Base-by-base conservation (phyloP, 352 stramenopile species). In the Phytophthora pluvialis region DNA sequence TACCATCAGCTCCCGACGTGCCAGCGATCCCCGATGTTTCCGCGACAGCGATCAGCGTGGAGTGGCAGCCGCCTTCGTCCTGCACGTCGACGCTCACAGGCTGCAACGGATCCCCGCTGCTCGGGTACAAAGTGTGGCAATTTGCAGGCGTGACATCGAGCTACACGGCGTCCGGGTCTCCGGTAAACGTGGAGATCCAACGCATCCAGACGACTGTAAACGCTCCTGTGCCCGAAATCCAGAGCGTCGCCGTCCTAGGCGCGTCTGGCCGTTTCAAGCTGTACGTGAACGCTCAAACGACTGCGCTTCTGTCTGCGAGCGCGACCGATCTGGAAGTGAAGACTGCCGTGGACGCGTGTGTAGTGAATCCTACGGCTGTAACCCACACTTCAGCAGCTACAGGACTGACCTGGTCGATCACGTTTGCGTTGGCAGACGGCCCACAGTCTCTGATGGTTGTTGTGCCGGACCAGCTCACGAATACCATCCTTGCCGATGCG, bases 81-180 rank as follows among this genome's bases (percentile, higher is more conserved):
- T 95, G 87, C 42, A 94, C 83, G 4, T 89, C 81, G 13, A 91
- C 80, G 11, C 64, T 90, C 7, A 90, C 87, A 21, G 81, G 82
- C 0, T 95, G 86, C 56, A 94, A 87, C 56, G 88, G 88, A 0
- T 87, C 86, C 0, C 84, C 89, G 3, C 39, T 94, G 13, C 91
- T 97, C 6, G 95, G 93, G 0, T 99, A 98, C 81, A 93, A 92
- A 43, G 45, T 99, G 11, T 99, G 97, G 83, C 77, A 97, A 57
- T 99, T 98, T 56, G 61, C 79, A 21, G 87, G 87, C 0, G 85
- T 93, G 21, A 86, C 83, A 21, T 77, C 81, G 7, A 80, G 78
- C 13, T 90, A 88, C 49, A 85, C 88, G n/a, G 78, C 80, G 18
- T 97, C 91, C 18, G 87, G 85, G 3, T 85, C 81, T 47, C 83